These are phyloP conservation scores for Triticum timopheevii DNA, from an alignment of 176 grass and related monocot species.

Conservation along the genomic window DNA sequence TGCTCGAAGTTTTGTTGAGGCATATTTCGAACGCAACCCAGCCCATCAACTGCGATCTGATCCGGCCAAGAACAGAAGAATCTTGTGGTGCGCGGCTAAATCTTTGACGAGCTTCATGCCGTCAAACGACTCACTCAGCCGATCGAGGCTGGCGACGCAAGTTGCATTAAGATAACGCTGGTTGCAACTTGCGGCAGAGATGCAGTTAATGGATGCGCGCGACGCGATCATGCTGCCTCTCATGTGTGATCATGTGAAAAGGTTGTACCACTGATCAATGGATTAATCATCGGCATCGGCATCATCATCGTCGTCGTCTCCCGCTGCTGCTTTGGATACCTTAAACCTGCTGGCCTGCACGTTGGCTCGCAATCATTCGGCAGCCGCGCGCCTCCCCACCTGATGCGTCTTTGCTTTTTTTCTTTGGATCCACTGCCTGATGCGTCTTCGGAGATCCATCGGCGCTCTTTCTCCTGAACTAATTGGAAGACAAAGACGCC, in stretches of 20 bases:
- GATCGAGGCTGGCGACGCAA: background rate
- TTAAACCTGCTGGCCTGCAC: conserved; percentile 34
- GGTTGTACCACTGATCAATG: background rate
- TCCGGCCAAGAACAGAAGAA: background rate
- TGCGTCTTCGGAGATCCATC: background rate
- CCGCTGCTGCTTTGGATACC: conserved; percentile 25
- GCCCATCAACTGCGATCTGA: background rate
- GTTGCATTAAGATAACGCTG: background rate
- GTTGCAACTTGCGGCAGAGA: conserved; percentile 5
- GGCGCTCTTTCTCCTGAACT: background rate
- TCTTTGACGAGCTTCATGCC: conserved; percentile 21
- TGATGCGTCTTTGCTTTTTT: background rate
- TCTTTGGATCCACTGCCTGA: background rate
- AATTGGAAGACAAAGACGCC: background rate
- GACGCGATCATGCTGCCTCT: background rate
- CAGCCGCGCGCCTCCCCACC: conserved; percentile 12
- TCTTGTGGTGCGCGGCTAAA: background rate
- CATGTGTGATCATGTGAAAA: conserved; percentile 47
- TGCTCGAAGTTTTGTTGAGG: too few species aligned
- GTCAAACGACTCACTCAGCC: background rate
- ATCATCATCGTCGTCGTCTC: background rate
- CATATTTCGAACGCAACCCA: too few species aligned
- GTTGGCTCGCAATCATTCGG: conserved; percentile 31
- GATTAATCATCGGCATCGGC: background rate
- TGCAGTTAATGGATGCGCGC: background rate